A percentile compares a stretch with the other conserved stretches of the same genome.
Evolutionary conservation across 1,284 basidiomycete species (phyloP).

Genomic region (Pterulicium gracile): DNA sequence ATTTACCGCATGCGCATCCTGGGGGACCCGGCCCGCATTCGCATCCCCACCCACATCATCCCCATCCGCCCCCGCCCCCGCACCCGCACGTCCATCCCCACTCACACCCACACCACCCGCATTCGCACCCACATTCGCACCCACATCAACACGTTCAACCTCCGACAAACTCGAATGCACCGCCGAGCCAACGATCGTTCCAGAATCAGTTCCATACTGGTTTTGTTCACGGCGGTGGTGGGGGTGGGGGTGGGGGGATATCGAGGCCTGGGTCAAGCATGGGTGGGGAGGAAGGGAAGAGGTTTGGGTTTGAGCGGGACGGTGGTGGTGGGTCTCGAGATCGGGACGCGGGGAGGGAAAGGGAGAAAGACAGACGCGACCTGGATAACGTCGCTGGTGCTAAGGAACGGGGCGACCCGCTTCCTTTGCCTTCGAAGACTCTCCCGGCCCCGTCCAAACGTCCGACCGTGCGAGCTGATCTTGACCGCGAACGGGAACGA

Average conservation of each 20-base stretch:
- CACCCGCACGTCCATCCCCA: not conserved
- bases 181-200: constrained; percentile 19
- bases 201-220: constrained; percentile 22
- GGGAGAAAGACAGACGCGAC: constrained; percentile 9
- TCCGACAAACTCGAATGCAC: constrained; percentile 2
- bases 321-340: constrained; percentile 7
- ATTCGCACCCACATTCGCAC: not conserved
- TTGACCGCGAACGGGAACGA: not conserved
- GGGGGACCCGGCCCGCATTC: not conserved
- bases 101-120: constrained; percentile 4
- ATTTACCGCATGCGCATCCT: not conserved
- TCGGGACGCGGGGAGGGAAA: constrained; percentile 6
- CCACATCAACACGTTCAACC: constrained; percentile 1
- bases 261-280: constrained; percentile 5
- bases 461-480: not conserved
- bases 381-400: constrained; percentile 4
- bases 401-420: constrained; percentile 1
- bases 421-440: too few species aligned
- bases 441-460: too few species aligned
- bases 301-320: not conserved
- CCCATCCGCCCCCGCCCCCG: not conserved
- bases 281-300: constrained; percentile 7
- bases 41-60: not conserved
- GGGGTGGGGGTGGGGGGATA: constrained; percentile 7
- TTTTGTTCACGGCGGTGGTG: constrained; percentile 16